Evolutionary conservation across 108 stramenopile genomes (phyloP).

Genomic region (Stephanodiscus triporus): DNA sequence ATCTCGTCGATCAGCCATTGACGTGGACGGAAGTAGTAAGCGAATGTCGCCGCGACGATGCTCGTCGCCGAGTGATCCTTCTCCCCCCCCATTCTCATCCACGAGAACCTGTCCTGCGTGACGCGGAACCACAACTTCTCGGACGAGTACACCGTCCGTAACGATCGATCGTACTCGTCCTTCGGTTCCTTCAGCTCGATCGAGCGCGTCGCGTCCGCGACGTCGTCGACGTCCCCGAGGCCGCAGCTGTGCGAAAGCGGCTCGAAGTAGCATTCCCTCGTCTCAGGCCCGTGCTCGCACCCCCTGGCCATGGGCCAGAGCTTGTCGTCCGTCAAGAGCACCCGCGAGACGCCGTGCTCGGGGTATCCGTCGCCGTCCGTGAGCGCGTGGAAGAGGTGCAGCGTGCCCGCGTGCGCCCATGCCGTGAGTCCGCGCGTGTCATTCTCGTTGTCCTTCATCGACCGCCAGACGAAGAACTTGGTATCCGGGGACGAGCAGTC

Average conservation of each 20-base stretch:
- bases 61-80: conserved; percentile 17
- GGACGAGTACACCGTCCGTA: conserved; percentile 31
- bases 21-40: conserved; percentile 41
- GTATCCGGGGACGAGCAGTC: conserved; percentile 30
- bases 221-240: conserved; percentile 24
- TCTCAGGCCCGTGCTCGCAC: conserved; percentile 32
- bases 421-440: conserved; percentile 44
- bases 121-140: conserved; percentile 24
- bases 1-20: conserved; percentile 30
- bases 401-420: conserved; percentile 33
- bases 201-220: neutral
- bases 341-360: conserved; percentile 16
- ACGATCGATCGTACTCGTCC: conserved; percentile 37
- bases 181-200: neutral
- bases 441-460: conserved; percentile 1
- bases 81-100: conserved; percentile 29
- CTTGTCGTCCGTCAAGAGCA: conserved; percentile 33
- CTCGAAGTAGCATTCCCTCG: conserved; percentile 50
- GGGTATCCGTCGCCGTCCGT: conserved; percentile 38
- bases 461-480: conserved; percentile 42
- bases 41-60: conserved; percentile 25
- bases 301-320: conserved; percentile 48
- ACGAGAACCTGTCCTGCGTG: conserved; percentile 19
- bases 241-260: conserved; percentile 24
- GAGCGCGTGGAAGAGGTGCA: conserved; percentile 43